These are phyloP conservation scores for Nitzschia sp. DNA, from an alignment of 108 stramenopile species.

Conservation along the genomic window DNA sequence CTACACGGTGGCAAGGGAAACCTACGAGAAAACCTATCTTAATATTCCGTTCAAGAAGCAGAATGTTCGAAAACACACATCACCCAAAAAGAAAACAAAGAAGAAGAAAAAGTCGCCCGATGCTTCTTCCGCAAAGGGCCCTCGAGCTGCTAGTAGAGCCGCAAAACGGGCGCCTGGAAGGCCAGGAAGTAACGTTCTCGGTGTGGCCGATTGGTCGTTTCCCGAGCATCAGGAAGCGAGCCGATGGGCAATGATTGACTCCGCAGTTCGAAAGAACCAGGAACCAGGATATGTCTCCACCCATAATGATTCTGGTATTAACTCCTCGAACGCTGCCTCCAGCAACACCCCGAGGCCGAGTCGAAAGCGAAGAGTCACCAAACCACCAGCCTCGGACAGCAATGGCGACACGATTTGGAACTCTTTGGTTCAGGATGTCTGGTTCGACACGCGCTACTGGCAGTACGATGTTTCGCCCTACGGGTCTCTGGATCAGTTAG, in stretches of 20 bases:
- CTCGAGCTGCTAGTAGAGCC: background rate
- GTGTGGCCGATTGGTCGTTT: slow-evolving; percentile 7
- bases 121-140: background rate
- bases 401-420: background rate
- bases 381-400: background rate
- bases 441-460: slow-evolving; percentile 26
- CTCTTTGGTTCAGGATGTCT: slow-evolving; percentile 8
- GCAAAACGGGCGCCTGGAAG: background rate
- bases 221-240: background rate
- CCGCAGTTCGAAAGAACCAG: background rate
- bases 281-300: background rate
- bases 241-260: background rate
- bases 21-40: background rate
- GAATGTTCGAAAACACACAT: background rate
- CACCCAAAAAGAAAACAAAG: background rate
- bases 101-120: background rate
- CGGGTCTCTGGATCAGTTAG: slow-evolving; percentile 18
- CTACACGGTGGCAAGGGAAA: background rate
- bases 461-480: slow-evolving; percentile 14
- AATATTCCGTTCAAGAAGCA: background rate
- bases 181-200: background rate
- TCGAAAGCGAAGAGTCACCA: background rate
- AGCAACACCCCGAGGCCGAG: background rate
- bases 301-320: background rate
- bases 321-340: background rate